phyloP scores from a whole-genome alignment of 257 asterid genomes.

The Rubia yunnanensis region DNA sequence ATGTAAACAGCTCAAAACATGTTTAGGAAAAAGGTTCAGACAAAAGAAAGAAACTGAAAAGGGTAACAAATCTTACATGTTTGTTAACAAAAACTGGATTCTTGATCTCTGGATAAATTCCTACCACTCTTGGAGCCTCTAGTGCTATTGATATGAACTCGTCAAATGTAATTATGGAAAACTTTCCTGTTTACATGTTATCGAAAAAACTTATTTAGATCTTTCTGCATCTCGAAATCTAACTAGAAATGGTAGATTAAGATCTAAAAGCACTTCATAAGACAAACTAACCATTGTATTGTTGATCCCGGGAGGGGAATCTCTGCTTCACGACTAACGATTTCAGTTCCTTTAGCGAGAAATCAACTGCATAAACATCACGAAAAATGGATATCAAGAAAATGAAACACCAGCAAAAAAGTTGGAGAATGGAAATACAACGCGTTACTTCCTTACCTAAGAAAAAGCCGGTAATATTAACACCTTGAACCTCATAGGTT shows the following conservation, averaged over 20 bases:
- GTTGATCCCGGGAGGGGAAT: constrained; percentile 69
- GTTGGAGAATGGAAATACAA: neutral
- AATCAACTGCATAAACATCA: constrained; percentile 55
- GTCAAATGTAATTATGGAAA: constrained; percentile 78
- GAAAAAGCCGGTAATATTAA: constrained; percentile 59
- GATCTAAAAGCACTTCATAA: neutral
- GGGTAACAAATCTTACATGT: constrained; percentile 39
- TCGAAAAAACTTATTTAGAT: neutral
- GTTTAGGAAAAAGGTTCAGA: neutral
- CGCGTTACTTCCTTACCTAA: constrained; percentile 33
- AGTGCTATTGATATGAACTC: constrained; percentile 75
- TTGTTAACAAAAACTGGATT: constrained; percentile 84
- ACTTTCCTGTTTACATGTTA: constrained; percentile 49
- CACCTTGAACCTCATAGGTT: constrained; percentile 78
- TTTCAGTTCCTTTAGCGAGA: constrained; percentile 69
- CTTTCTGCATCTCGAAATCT: neutral
- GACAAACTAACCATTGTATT: constrained; percentile 60
- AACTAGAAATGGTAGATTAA: neutral
- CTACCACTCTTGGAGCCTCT: constrained; percentile 83
- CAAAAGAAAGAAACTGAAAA: neutral
- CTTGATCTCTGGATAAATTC: constrained; percentile 97
- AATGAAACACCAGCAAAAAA: neutral
- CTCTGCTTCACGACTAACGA: constrained; percentile 72
- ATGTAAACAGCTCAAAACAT: constrained; percentile 7
- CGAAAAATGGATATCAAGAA: neutral